Percentiles rank a stretch among this genome's conserved stretches.
phyloP scores from a whole-genome alignment of 352 stramenopile genomes.

The Pythium graminicola region DNA sequence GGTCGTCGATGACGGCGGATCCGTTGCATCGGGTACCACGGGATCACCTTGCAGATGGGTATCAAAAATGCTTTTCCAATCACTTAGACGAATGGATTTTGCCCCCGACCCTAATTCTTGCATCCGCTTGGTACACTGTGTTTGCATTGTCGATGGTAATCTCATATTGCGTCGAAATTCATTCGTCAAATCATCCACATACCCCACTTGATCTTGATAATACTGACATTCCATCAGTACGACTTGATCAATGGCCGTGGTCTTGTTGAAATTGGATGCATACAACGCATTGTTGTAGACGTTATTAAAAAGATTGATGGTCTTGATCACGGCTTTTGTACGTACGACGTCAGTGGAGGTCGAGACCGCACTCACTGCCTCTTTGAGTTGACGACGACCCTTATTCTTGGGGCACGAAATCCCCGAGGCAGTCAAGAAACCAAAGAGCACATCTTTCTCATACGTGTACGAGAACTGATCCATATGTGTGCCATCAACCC shows the following conservation, averaged over 20 bases:
- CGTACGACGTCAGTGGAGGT: slow-evolving; percentile 1
- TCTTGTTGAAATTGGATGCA: slow-evolving; percentile 5
- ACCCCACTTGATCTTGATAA: slow-evolving; percentile 34
- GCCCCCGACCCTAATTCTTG: slow-evolving; percentile 13
- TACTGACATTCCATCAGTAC: slow-evolving; percentile 50
- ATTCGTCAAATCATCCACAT: slow-evolving; percentile 35
- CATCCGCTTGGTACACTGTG: slow-evolving; percentile 33
- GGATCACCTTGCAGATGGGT: slow-evolving; percentile 13
- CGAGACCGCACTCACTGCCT: neutral
- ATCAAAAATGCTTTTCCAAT: slow-evolving; percentile 23
- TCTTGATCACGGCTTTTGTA: slow-evolving; percentile 30
- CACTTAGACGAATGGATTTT: slow-evolving; percentile 17
- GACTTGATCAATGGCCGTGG: slow-evolving; percentile 35
- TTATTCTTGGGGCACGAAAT: slow-evolving; percentile 39
- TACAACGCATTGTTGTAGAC: slow-evolving; percentile 20
- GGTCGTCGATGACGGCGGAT: too few species aligned
- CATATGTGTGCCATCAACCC: slow-evolving; percentile 40
- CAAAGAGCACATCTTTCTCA: slow-evolving; percentile 40
- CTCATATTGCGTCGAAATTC: slow-evolving; percentile 34
- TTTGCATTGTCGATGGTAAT: slow-evolving; percentile 24
- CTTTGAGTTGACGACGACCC: slow-evolving; percentile 23
- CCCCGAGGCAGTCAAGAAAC: slow-evolving; percentile 25
- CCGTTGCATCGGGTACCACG: too few species aligned
- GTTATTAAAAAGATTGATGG: slow-evolving; percentile 35
- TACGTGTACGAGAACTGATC: slow-evolving; percentile 60